A percentile compares a stretch with the other conserved stretches of the same genome.
These are phyloP conservation scores for Cryptosporidium sp. DNA, from an alignment of 169 alveolate genomes.

Conservation along the genomic window DNA sequence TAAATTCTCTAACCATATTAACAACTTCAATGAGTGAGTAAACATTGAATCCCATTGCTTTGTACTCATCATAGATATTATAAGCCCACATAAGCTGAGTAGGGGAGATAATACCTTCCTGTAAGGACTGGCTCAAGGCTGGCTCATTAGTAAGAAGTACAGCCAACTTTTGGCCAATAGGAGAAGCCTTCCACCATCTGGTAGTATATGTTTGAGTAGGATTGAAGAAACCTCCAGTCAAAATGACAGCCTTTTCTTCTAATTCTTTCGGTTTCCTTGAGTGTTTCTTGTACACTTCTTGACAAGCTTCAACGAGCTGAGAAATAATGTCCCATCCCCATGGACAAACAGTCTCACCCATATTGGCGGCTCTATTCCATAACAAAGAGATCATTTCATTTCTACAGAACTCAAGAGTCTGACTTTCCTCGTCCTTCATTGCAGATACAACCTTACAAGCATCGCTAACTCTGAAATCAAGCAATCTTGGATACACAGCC, in stretches of 20 bases:
- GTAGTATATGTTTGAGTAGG: conserved; percentile 54
- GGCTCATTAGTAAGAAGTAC: conserved; percentile 31
- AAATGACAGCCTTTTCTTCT: conserved; percentile 64
- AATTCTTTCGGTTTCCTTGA: conserved; percentile 34
- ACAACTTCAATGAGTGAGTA: conserved; percentile 57
- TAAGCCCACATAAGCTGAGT: conserved; percentile 74
- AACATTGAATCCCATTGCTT: conserved; percentile 35
- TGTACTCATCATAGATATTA: conserved; percentile 60
- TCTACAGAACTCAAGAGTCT: conserved; percentile 62
- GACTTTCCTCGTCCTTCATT: conserved; percentile 35
- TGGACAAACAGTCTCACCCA: conserved; percentile 67
- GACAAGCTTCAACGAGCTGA: conserved; percentile 70
- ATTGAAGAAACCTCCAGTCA: conserved; percentile 71
- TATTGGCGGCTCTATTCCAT: conserved; percentile 61
- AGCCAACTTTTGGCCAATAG: conserved; percentile 72
- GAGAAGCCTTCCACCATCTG: conserved; percentile 76
- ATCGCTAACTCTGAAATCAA: conserved; percentile 69
- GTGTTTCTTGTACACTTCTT: conserved; percentile 64
- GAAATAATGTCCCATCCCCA: conserved; percentile 75
- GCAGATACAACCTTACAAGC: conserved; percentile 64
- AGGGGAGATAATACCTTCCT: conserved; percentile 61
- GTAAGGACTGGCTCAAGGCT: conserved; percentile 45
- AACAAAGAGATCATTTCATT: conserved; percentile 62
- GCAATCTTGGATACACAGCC: conserved; percentile 39
- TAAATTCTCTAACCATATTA: conserved; percentile 62